phyloP scores from a whole-genome alignment of 805 yeast genomes.

The Pichia heedii region DNA sequence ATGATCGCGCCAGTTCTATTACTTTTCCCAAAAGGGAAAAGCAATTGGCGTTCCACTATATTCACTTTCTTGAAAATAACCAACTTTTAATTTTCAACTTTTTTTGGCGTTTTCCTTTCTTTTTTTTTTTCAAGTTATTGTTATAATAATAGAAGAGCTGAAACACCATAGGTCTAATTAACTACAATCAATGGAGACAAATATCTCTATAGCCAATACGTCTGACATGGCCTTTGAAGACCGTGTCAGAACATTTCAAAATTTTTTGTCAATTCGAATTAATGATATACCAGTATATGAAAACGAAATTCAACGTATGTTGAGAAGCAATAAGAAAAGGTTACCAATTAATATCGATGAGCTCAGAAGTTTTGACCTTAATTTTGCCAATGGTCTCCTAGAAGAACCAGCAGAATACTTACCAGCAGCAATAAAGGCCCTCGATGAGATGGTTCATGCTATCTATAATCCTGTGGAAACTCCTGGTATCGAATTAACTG shows the following conservation, averaged over 20 bases:
- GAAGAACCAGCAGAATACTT: constrained; percentile 72
- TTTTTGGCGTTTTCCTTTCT: too few species aligned
- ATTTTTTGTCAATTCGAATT: constrained; percentile 56
- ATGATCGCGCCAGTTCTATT: background rate
- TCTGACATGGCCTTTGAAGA: constrained; percentile 44
- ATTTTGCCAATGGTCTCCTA: constrained; percentile 69
- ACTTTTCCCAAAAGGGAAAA: background rate
- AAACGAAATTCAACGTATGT: constrained; percentile 63
- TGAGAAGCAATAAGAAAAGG: constrained; percentile 56
- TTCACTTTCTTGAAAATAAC: too few species aligned
- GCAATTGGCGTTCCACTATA: background rate
- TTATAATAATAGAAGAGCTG: too few species aligned
- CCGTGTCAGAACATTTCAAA: constrained; percentile 81
- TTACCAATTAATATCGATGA: constrained; percentile 77
- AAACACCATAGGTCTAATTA: too few species aligned
- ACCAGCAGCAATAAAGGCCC: constrained; percentile 84
- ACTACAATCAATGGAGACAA: background rate
- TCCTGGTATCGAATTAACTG: constrained; percentile 43
- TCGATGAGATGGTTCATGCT: constrained; percentile 69
- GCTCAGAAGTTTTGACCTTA: constrained; percentile 67
- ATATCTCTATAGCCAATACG: constrained; percentile 12
- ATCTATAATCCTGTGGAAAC: constrained; percentile 56
- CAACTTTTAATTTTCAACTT: too few species aligned
- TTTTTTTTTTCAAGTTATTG: too few species aligned
- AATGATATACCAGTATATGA: constrained; percentile 49